Conservation (phyloP, 2,329 filamentous ascomycete species). For the Orbilia ellipsospora region DNA sequence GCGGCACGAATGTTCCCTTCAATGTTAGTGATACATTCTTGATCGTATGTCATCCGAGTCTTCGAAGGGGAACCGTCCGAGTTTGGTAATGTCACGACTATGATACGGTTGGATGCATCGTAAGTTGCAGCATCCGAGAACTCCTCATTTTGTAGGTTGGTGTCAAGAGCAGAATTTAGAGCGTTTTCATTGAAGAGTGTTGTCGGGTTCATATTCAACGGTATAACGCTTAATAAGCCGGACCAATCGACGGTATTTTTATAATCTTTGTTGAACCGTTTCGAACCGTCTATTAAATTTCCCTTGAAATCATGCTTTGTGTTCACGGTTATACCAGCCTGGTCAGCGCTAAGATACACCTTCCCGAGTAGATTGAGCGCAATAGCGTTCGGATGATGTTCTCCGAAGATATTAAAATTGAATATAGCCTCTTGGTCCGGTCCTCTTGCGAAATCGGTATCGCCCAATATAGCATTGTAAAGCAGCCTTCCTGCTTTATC, state of each 20-base stretch:
- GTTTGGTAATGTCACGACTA: too few relatives aligned
- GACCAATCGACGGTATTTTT: conserved; percentile 22
- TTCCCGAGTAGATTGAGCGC: conserved; percentile 13
- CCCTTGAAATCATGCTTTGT: conserved; percentile 55
- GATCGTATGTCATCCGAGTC: too few relatives aligned
- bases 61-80: too few relatives aligned
- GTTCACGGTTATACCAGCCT: conserved; percentile 19
- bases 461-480: not conserved
- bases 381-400: not conserved
- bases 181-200: too few relatives aligned
- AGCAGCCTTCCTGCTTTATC: not conserved
- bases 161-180: not conserved
- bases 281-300: conserved; percentile 18
- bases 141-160: not conserved
- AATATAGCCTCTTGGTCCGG: too few relatives aligned
- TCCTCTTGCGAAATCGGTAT: too few relatives aligned
- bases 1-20: too few relatives aligned
- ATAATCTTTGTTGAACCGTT: conserved; percentile 4
- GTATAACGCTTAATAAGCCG: too few relatives aligned
- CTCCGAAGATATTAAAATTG: conserved; percentile 13
- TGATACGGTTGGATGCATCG: conserved; percentile 10
- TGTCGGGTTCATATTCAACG: too few relatives aligned
- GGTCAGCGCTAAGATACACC: conserved; percentile 25
- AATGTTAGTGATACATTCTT: too few relatives aligned
- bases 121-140: not conserved